Evolutionary conservation across 1,284 basidiomycete species (phyloP).

Genomic region (Apiotrichum veenhuisii): DNA sequence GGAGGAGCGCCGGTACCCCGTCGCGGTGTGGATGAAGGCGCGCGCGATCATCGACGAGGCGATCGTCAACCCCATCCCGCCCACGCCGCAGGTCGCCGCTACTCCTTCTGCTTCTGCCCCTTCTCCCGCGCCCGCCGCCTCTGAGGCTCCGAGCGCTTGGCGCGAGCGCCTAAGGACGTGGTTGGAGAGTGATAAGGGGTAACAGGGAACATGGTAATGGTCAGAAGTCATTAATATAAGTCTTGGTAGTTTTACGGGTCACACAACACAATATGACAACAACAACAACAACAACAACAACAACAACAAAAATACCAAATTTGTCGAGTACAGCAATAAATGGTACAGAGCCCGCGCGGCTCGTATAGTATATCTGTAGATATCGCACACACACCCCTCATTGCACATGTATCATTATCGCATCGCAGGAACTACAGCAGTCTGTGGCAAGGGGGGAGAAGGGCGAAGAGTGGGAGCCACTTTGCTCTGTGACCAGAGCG

Average conservation of each 20-base stretch:
- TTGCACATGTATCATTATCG: neutral
- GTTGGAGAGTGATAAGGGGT: neutral
- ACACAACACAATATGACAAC: no score
- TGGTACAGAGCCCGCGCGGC: neutral
- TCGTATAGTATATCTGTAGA: neutral
- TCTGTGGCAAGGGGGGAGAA: no score
- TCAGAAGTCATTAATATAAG: no score
- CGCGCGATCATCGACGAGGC: constrained; percentile 32
- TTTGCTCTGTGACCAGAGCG: no score
- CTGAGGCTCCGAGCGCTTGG: no score
- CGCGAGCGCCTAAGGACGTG: neutral
- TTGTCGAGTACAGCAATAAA: neutral
- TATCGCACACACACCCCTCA: neutral
- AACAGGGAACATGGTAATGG: neutral
- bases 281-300: neutral
- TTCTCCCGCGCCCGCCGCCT: neutral
- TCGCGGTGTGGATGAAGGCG: constrained; percentile 42
- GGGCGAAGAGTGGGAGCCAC: no score
- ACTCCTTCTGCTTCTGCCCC: neutral
- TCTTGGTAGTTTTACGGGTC: no score
- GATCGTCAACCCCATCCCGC: neutral
- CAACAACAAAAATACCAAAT: neutral
- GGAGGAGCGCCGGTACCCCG: constrained; percentile 55
- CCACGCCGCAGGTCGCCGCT: neutral
- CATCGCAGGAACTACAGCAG: neutral